phyloP scores from a whole-genome alignment of 257 asterid genomes.

The Coffea eugenioides region DNA sequence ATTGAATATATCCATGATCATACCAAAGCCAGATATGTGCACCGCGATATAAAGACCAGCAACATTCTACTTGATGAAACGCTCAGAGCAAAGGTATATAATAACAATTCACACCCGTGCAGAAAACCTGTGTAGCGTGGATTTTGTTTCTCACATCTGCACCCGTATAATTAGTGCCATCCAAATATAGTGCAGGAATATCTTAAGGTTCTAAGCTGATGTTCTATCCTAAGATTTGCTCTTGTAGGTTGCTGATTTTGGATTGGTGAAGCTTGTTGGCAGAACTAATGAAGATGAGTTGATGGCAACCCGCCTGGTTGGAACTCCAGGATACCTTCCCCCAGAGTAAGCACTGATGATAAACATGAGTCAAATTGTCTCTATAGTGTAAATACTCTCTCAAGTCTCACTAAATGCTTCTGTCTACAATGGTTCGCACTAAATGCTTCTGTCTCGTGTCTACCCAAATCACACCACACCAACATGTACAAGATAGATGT shows the following conservation, averaged over 20 bases:
- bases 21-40: slow-evolving; percentile 71
- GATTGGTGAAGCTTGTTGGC: slow-evolving; percentile 79
- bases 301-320: slow-evolving; percentile 70
- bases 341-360: slow-evolving; percentile 61
- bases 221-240: slow-evolving; percentile 2
- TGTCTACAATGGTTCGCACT: no score
- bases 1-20: slow-evolving; percentile 88
- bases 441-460: no score
- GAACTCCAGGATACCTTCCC: slow-evolving; percentile 93
- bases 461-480: no score
- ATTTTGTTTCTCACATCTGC: neutral
- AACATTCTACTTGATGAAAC: slow-evolving; percentile 75
- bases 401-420: no score
- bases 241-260: slow-evolving; percentile 81
- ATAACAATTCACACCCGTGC: neutral
- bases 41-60: slow-evolving; percentile 80
- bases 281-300: slow-evolving; percentile 67
- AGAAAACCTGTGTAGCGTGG: neutral
- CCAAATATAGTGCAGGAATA: no score
- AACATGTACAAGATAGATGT: neutral
- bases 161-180: no score
- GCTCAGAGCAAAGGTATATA: slow-evolving; percentile 74
- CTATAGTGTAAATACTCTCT: neutral
- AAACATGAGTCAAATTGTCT: neutral
- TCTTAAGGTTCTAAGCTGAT: slow-evolving; percentile 1